A percentile compares a stretch with the other conserved stretches of the same genome.
Conservation (phyloP, 2,329 filamentous ascomycete genomes). For the Lachnellula willkommii region DNA sequence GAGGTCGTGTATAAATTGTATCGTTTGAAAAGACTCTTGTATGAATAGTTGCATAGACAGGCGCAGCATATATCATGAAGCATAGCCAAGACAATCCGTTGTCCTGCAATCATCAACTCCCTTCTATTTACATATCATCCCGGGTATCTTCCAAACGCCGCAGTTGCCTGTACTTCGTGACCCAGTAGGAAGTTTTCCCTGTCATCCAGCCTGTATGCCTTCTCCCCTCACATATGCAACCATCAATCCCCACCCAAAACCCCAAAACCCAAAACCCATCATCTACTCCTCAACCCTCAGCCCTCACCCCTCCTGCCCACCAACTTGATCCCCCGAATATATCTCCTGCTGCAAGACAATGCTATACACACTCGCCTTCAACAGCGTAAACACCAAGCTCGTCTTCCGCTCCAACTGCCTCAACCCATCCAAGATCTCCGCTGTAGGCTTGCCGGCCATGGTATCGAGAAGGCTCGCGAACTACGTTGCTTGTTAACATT, state of each 20-base stretch:
- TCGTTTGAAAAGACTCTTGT: slow-evolving; percentile 42
- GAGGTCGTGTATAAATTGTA: slow-evolving; percentile 45
- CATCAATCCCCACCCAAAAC: background rate
- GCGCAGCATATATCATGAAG: slow-evolving; percentile 17
- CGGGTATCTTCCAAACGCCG: slow-evolving; percentile 23
- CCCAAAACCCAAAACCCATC: background rate
- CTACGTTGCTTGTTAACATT: slow-evolving; percentile 33
- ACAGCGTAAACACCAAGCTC: slow-evolving; percentile 84
- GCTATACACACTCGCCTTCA: slow-evolving; percentile 98
- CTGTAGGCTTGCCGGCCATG: slow-evolving; percentile 66
- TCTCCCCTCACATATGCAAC: background rate
- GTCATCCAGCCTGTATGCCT: background rate
- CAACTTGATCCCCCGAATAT: slow-evolving; percentile 56
- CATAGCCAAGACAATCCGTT: slow-evolving; percentile 7
- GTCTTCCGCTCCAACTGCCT: slow-evolving; percentile 90
- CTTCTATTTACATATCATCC: slow-evolving; percentile 2
- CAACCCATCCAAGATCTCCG: slow-evolving; percentile 79
- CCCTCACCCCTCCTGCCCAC: slow-evolving; percentile 27
- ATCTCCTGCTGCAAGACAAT: slow-evolving; percentile 98
- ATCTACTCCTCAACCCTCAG: slow-evolving; percentile 20
- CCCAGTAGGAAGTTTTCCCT: background rate
- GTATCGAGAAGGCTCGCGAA: slow-evolving; percentile 55
- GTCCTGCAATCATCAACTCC: slow-evolving; percentile 10
- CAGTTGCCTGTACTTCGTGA: background rate
- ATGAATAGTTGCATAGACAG: slow-evolving; percentile 38